A percentile compares a stretch with the other conserved stretches of the same genome.
Conservation (phyloP, 805 yeast species). For the Saccharomycopsis amapae region DNA sequence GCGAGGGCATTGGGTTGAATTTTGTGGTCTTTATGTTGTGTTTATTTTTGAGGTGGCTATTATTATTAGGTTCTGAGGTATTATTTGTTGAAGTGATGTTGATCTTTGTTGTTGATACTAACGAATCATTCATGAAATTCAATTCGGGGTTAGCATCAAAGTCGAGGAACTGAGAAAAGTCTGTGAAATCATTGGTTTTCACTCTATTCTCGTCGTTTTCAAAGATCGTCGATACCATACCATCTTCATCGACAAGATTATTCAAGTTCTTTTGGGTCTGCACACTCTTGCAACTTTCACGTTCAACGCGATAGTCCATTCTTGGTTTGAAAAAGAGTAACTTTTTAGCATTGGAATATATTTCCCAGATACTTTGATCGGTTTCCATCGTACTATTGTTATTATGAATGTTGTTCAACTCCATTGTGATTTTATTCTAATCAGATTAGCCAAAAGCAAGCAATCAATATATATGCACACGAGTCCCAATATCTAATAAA, state of each 20-base stretch:
- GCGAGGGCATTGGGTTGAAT: not conserved
- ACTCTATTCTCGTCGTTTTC: not conserved
- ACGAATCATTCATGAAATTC: not conserved
- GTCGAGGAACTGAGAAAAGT: slow-evolving; percentile 3
- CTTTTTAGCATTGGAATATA: slow-evolving; percentile 29
- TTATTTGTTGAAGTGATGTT: not conserved
- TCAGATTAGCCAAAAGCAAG: no score
- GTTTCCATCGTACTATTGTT: no score
- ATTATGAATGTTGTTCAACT: no score
- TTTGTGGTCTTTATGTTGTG: not conserved
- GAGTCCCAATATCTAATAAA: no score
- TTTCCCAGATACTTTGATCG: slow-evolving; percentile 27
- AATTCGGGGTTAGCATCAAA: slow-evolving; percentile 4
- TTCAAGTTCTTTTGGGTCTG: not conserved
- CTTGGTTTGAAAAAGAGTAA: slow-evolving; percentile 28
- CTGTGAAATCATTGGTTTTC: not conserved
- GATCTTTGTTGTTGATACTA: not conserved
- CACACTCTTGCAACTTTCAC: slow-evolving; percentile 19
- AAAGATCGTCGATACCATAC: not conserved
- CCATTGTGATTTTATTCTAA: no score
- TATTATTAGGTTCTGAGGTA: not conserved
- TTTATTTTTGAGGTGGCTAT: not conserved
- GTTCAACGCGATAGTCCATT: slow-evolving; percentile 27
- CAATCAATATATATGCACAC: no score
- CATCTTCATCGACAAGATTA: not conserved